Conservation (phyloP, 1,284 basidiomycete genomes). For the Porphyrellus sp. region DNA sequence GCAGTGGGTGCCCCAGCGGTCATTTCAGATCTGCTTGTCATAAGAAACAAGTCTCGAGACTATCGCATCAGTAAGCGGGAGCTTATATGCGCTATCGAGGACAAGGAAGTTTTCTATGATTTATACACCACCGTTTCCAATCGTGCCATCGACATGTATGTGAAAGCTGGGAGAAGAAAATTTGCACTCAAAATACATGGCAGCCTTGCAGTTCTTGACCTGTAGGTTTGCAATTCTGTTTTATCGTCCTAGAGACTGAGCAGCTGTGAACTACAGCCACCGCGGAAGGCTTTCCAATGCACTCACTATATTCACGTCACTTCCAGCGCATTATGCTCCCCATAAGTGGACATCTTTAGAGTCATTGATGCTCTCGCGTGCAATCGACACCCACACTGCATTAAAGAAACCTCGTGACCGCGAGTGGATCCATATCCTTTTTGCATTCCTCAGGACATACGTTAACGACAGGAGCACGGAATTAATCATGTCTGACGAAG, state of each 20-base stretch:
- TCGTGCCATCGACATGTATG: constrained; percentile 80
- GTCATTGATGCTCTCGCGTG: constrained; percentile 68
- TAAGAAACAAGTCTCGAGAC: constrained; percentile 30
- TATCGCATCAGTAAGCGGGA: constrained; percentile 59
- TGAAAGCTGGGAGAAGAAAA: constrained; percentile 75
- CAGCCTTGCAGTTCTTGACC: constrained; percentile 80
- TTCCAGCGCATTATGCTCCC: constrained; percentile 80
- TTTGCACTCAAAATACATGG: constrained; percentile 83
- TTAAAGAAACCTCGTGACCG: constrained; percentile 55
- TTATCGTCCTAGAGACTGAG: constrained; percentile 13
- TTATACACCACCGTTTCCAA: constrained; percentile 74
- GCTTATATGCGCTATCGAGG: constrained; percentile 58
- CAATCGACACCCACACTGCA: constrained; percentile 59
- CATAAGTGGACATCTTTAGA: constrained; percentile 77
- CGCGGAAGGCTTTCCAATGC: constrained; percentile 62
- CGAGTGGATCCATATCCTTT: constrained; percentile 71
- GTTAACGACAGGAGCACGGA: constrained; percentile 54
- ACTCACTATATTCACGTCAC: constrained; percentile 65
- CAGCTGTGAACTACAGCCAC: constrained; percentile 45
- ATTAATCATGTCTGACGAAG: constrained; percentile 49
- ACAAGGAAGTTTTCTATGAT: constrained; percentile 65
- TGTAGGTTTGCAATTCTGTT: constrained; percentile 49
- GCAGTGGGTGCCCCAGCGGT: constrained; percentile 26
- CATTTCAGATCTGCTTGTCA: constrained; percentile 14
- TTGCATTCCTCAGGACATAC: constrained; percentile 67